Percentiles rank a stretch among this genome's conserved stretches.
phyloP scores from a whole-genome alignment of 2,329 filamentous ascomycete genomes.

The Diaporthe helianthi region DNA sequence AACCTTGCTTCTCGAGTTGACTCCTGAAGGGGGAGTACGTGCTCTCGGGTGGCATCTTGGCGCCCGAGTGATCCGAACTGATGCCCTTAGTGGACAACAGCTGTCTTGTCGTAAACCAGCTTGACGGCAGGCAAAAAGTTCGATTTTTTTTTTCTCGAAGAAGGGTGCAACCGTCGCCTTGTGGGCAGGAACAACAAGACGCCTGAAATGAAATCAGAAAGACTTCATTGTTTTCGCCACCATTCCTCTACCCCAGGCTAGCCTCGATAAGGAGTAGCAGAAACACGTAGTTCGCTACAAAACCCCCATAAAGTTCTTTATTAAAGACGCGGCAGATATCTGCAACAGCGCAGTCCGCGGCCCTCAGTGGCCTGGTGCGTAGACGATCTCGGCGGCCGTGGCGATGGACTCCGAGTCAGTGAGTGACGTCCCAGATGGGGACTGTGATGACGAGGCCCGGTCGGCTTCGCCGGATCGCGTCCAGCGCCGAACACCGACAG shows the following conservation, averaged over 20 bases:
- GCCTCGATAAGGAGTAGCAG: slow-evolving; percentile 45
- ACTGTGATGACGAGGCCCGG: slow-evolving; percentile 46
- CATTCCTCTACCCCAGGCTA: slow-evolving; percentile 42
- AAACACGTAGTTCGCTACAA: slow-evolving; percentile 50
- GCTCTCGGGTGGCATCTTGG: slow-evolving; percentile 12
- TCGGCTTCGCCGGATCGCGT: slow-evolving; percentile 44
- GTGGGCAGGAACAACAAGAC: slow-evolving; percentile 50
- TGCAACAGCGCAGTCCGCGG: slow-evolving; percentile 41
- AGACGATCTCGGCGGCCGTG: slow-evolving; percentile 42
- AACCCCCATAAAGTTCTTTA: slow-evolving; percentile 48
- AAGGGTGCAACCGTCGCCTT: slow-evolving; percentile 51
- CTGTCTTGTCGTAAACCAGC: slow-evolving; percentile 45
- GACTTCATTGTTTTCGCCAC: slow-evolving; percentile 51
- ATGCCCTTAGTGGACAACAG: too few species aligned
- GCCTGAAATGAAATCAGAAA: slow-evolving; percentile 46
- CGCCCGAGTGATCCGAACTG: neutral
- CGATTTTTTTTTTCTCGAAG: slow-evolving; percentile 49
- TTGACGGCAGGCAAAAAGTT: slow-evolving; percentile 44
- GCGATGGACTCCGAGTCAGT: slow-evolving; percentile 45
- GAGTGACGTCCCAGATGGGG: slow-evolving; percentile 50
- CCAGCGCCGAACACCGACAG: slow-evolving; percentile 51
- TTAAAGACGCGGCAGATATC: slow-evolving; percentile 45
- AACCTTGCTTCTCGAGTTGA: neutral
- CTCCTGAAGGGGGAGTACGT: neutral
- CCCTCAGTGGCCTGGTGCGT: slow-evolving; percentile 43